A percentile compares a stretch with the other conserved stretches of the same genome.
Evolutionary conservation across 1,284 basidiomycete genomes (phyloP).

Genomic region (Rhodofomes roseus): DNA sequence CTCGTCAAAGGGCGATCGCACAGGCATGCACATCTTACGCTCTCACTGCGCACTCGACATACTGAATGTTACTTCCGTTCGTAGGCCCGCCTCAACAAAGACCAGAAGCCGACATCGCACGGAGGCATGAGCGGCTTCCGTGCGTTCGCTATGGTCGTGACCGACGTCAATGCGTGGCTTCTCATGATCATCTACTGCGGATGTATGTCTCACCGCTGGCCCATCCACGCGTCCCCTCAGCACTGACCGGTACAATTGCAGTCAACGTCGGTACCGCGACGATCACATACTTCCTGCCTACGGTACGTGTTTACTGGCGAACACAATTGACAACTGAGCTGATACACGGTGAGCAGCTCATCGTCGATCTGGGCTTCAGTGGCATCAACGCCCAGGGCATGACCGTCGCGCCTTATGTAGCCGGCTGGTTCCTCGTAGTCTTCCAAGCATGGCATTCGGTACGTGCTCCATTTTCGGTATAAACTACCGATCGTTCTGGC

Average conservation of each 20-base stretch:
- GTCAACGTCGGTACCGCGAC: constrained; percentile 56
- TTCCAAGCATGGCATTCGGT: constrained; percentile 43
- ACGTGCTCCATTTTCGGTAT: neutral
- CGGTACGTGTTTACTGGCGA: constrained; percentile 28
- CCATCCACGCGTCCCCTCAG: neutral
- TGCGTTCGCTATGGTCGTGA: constrained; percentile 46
- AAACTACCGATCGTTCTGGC: too few relatives aligned
- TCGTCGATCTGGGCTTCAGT: constrained; percentile 49
- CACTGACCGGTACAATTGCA: constrained; percentile 16
- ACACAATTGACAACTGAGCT: neutral
- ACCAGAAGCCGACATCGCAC: constrained; percentile 53
- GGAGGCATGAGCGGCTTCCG: constrained; percentile 54
- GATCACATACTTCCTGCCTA: constrained; percentile 52
- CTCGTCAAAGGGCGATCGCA: constrained; percentile 49
- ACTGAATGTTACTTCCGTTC: neutral
- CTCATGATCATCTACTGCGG: constrained; percentile 49
- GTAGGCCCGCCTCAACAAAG: constrained; percentile 45
- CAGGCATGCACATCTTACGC: constrained; percentile 11
- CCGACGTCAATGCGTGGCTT: constrained; percentile 47
- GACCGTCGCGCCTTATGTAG: constrained; percentile 51
- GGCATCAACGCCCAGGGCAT: constrained; percentile 52
- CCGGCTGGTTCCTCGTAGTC: constrained; percentile 51
- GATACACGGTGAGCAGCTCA: constrained; percentile 33
- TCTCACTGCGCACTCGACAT: neutral
- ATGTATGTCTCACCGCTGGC: constrained; percentile 33